A percentile compares a stretch with the other conserved stretches of the same genome.
Evolutionary conservation across 352 stramenopile genomes (phyloP).

Genomic region (Pythium volutum): DNA sequence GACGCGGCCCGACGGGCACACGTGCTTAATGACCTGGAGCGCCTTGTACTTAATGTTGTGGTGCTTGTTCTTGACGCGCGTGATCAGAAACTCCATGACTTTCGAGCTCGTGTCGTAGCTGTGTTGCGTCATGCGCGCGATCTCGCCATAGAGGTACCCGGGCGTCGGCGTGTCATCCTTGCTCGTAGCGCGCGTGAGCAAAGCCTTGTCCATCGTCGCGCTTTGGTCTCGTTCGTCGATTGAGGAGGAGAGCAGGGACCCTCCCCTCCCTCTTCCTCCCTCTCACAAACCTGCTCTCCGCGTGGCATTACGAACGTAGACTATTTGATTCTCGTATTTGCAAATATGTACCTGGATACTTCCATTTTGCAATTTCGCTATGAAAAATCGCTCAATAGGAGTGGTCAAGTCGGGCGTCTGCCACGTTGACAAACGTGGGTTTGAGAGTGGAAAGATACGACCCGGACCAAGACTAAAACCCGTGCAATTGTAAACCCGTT

Average conservation of each 20-base stretch:
- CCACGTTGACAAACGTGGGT: conserved; percentile 22
- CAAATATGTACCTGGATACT: neutral
- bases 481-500: neutral
- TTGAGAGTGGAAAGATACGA: neutral
- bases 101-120: conserved; percentile 89
- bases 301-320: conserved; percentile 2
- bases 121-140: conserved; percentile 91
- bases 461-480: no score
- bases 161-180: conserved; percentile 93
- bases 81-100: conserved; percentile 89
- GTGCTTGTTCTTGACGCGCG: conserved; percentile 93
- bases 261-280: neutral
- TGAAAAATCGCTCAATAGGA: conserved; percentile 6
- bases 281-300: neutral
- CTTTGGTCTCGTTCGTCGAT: neutral
- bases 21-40: conserved; percentile 92
- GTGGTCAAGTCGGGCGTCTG: conserved; percentile 17
- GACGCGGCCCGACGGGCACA: conserved; percentile 84
- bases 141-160: conserved; percentile 96
- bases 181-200: conserved; percentile 92
- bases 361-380: neutral
- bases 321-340: conserved; percentile 10
- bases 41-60: conserved; percentile 95
- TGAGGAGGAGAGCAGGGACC: neutral
- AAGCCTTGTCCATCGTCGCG: conserved; percentile 87